Evolutionary conservation across 192 early-diverging fungal genomes (phyloP), one percentile per base, ranked within the genome.

Genomic region (Coemansia sp.): DNA sequence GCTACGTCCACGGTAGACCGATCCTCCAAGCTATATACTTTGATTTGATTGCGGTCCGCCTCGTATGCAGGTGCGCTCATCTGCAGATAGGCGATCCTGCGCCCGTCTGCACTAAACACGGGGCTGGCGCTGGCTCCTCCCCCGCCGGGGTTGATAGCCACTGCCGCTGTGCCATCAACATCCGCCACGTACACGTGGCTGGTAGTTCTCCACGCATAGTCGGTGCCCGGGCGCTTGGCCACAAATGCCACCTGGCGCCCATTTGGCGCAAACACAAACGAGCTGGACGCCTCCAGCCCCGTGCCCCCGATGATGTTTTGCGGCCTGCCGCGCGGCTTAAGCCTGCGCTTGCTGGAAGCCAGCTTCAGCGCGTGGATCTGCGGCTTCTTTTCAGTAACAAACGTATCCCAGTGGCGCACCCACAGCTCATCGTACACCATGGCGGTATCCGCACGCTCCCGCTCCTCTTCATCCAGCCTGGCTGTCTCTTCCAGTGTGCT

Each of bases 381-480:
- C 33, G 83, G 77, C 54, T 80, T 70, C 70, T 86, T 85, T 20
- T 83, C 74, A 33, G 80, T 62, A 2, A 78, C 65, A 50, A 82
- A 88, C 6, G 74, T 66, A 54, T 93, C 91, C 89, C 91, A 93
- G 59, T 93, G 91, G 26, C 91, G 82, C 38, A 93, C 84, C 84
- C 87, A 89, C 54, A 93, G 72, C 20, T 84, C 65, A 18, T 91
- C 86, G 69, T 79, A 89, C 11, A 69, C 80, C 14, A 80, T 53
- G 23, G 79, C 89, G 9, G 86, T 81, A 28, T 88, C 86, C 23
- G 74, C 80, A 14, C 78, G 68, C 55, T 68, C 65, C 21, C 59
- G 57, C 11, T 73, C 68, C 21, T 81, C 35, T 39, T 62, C 53
- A 43, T 86, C 82, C 42, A 74, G 80, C 42, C 79, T 50, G 30